A percentile compares a stretch with the other conserved stretches of the same genome.
These are phyloP conservation scores for Rhynchosporium secalis DNA, from an alignment of 2,329 filamentous ascomycete genomes.

Conservation along the genomic window DNA sequence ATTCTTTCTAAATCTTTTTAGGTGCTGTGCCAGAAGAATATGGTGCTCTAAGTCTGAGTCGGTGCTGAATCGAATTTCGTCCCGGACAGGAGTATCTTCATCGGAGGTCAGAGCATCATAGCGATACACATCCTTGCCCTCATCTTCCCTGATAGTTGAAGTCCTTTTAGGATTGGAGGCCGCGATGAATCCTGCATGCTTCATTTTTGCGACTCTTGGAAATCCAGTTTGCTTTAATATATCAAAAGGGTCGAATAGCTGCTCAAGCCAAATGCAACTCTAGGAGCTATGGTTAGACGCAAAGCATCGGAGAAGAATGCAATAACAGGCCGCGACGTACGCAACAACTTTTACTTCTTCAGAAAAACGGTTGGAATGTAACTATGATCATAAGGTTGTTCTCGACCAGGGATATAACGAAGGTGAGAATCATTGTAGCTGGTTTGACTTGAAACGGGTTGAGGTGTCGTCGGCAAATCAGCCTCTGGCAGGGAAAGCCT, in stretches of 20 bases:
- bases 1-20: slow-evolving; percentile 23
- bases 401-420: background rate
- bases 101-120: slow-evolving; percentile 28
- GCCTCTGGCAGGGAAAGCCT: no score
- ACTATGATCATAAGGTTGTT: no score
- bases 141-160: slow-evolving; percentile 8
- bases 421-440: background rate
- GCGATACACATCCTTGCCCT: slow-evolving; percentile 22
- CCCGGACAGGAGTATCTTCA: background rate
- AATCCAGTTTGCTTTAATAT: slow-evolving; percentile 3
- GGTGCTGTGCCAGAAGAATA: slow-evolving; percentile 24
- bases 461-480: no score
- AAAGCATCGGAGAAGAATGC: slow-evolving; percentile 6
- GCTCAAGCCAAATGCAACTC: slow-evolving; percentile 1
- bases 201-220: slow-evolving; percentile 21
- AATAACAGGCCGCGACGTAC: background rate
- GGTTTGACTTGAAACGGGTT: slow-evolving; percentile 6
- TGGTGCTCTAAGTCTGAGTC: slow-evolving; percentile 17
- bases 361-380: no score
- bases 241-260: slow-evolving; percentile 3
- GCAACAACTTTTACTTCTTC: no score
- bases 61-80: slow-evolving; percentile 14
- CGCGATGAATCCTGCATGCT: slow-evolving; percentile 17
- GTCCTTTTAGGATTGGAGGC: slow-evolving; percentile 13
- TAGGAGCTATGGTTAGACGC: background rate